Evolutionary conservation across 2,329 filamentous ascomycete genomes (phyloP).

Genomic region (Microcyclospora tardicrescens): DNA sequence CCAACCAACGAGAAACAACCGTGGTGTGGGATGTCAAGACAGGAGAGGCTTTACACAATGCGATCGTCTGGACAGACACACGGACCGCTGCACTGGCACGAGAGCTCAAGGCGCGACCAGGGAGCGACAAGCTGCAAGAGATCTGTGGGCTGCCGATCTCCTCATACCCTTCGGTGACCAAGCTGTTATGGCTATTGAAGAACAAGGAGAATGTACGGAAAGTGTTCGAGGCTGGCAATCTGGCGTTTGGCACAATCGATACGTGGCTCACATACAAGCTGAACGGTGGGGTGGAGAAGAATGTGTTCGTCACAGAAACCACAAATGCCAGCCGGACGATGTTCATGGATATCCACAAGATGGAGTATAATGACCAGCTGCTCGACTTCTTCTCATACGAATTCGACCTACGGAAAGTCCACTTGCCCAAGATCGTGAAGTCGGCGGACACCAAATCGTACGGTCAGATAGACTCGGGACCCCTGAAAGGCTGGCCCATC

Average conservation of each 20-base stretch:
- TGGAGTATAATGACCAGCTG: constrained; percentile 66
- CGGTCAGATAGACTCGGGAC: constrained; percentile 51
- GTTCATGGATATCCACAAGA: constrained; percentile 80
- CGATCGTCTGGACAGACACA: constrained; percentile 84
- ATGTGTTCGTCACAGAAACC: constrained; percentile 69
- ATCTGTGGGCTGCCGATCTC: constrained; percentile 73
- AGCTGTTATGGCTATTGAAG: constrained; percentile 69
- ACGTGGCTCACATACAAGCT: constrained; percentile 78
- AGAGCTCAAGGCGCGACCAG: constrained; percentile 55
- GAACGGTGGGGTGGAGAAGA: constrained; percentile 53
- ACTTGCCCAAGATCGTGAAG: constrained; percentile 69
- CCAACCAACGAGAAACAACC: constrained; percentile 81
- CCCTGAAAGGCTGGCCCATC: constrained; percentile 57
- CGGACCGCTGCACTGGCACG: constrained; percentile 63
- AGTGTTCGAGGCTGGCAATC: constrained; percentile 61
- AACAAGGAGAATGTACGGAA: constrained; percentile 56
- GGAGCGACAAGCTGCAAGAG: constrained; percentile 54
- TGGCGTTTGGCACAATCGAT: constrained; percentile 80
- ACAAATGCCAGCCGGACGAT: constrained; percentile 85
- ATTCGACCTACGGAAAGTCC: constrained; percentile 57
- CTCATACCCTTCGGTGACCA: constrained; percentile 78
- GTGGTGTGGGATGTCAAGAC: constrained; percentile 73
- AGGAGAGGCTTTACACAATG: constrained; percentile 69
- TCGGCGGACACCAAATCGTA: constrained; percentile 65
- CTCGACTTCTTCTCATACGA: constrained; percentile 58